These are phyloP conservation scores for Phaseolus coccineus DNA, from an alignment of 331 rosid genomes.

Conservation along the genomic window DNA sequence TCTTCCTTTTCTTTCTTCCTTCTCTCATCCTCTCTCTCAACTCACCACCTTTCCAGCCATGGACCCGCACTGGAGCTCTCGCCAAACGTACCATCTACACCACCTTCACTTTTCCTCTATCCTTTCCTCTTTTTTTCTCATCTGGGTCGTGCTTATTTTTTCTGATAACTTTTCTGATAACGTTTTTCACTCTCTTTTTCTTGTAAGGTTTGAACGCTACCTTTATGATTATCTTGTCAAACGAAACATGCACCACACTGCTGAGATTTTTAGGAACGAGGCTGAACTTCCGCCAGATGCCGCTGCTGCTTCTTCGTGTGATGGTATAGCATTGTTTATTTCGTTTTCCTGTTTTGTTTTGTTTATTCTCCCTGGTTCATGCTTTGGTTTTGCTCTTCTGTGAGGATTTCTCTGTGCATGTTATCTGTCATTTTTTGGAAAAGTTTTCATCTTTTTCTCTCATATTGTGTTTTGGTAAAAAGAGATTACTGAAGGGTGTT, in stretches of 20 bases:
- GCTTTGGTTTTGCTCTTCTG: not conserved
- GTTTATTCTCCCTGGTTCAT: not conserved
- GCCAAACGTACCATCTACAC: not conserved
- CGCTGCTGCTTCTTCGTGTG: not conserved
- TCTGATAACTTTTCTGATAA: no score
- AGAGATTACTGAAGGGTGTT: not conserved
- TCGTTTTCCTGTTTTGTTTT: not conserved
- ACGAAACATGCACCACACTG: slow-evolving; percentile 48
- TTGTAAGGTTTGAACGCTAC: slow-evolving; percentile 51
- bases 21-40: not conserved
- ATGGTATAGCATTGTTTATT: not conserved
- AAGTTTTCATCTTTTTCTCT: not conserved
- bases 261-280: slow-evolving; percentile 51
- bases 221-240: slow-evolving; percentile 55
- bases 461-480: not conserved
- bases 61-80: not conserved
- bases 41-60: not conserved
- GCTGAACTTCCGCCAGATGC: slow-evolving; percentile 24
- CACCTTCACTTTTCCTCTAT: not conserved
- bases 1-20: no score
- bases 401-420: not conserved
- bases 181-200: not conserved
- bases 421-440: not conserved
- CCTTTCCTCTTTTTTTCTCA: not conserved
- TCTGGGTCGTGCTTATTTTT: not conserved